These are phyloP conservation scores for Pseudopithomyces chartarum DNA, from an alignment of 2,329 filamentous ascomycete species.

Conservation along the genomic window DNA sequence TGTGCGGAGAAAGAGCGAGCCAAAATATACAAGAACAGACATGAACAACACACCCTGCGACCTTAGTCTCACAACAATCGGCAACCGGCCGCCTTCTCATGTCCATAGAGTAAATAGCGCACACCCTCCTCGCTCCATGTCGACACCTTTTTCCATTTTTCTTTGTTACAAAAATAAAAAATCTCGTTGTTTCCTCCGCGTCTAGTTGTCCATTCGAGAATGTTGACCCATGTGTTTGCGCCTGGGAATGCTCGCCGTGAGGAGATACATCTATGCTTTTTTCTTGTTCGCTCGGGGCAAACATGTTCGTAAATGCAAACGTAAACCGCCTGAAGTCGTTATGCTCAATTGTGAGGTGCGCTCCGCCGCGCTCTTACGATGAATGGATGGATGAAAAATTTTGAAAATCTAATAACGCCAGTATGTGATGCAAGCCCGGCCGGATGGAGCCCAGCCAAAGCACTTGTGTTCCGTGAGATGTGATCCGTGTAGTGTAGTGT, in stretches of 20 bases:
- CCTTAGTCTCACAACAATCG: background rate
- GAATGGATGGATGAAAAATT: constrained; percentile 1
- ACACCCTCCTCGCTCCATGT: background rate
- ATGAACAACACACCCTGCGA: background rate
- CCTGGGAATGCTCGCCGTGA: constrained; percentile 39
- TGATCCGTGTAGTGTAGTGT: constrained; percentile 19
- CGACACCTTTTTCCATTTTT: background rate
- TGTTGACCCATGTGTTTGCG: constrained; percentile 22
- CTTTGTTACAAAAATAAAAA: background rate
- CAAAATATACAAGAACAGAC: constrained; percentile 7
- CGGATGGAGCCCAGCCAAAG: constrained; percentile 16
- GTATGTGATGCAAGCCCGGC: constrained; percentile 33
- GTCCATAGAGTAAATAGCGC: background rate
- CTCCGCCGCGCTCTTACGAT: constrained; percentile 10
- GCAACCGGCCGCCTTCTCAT: background rate
- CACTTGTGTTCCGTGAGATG: constrained; percentile 12
- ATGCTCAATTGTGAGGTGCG: constrained; percentile 16
- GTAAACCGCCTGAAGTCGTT: constrained; percentile 26
- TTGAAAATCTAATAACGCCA: constrained; percentile 31
- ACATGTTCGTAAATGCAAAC: constrained; percentile 23
- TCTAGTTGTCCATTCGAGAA: constrained; percentile 14
- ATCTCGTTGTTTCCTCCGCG: background rate
- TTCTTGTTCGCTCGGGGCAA: constrained; percentile 12
- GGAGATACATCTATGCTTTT: constrained; percentile 44
- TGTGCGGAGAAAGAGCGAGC: background rate